Conservation (phyloP, 2,329 filamentous ascomycete genomes). For the Penicillium brevicompactum region DNA sequence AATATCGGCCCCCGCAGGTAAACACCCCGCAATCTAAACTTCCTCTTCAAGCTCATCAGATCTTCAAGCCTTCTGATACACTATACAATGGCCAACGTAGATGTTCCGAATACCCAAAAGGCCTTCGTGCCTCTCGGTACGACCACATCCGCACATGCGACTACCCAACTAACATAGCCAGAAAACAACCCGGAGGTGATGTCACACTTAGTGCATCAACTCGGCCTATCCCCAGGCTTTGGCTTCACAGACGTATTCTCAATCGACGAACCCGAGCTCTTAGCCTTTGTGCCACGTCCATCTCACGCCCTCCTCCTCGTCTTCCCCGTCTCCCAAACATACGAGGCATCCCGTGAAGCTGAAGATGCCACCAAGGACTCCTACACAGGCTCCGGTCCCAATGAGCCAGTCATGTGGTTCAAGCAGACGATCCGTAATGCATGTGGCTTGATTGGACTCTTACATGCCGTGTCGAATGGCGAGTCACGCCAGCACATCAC, state of each 20-base stretch:
- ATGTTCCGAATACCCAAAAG: slow-evolving; percentile 45
- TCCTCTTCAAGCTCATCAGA: not conserved
- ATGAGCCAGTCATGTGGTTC: slow-evolving; percentile 87
- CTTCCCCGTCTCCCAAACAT: slow-evolving; percentile 78
- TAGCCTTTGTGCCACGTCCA: slow-evolving; percentile 85
- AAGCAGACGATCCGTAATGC: slow-evolving; percentile 93
- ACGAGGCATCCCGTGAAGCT: slow-evolving; percentile 72
- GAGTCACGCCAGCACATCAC: slow-evolving; percentile 65
- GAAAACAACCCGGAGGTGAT: slow-evolving; percentile 87
- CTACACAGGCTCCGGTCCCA: slow-evolving; percentile 68
- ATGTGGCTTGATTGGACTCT: slow-evolving; percentile 83
- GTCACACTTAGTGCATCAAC: slow-evolving; percentile 76
- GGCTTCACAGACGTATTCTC: slow-evolving; percentile 90
- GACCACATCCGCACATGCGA: slow-evolving; percentile 1
- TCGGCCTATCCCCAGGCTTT: slow-evolving; percentile 78
- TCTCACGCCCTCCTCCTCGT: slow-evolving; percentile 87
- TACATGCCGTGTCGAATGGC: slow-evolving; percentile 83
- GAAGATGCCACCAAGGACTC: slow-evolving; percentile 68
- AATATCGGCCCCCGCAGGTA: not conserved
- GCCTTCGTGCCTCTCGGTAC: slow-evolving; percentile 53
- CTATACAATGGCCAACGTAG: slow-evolving; percentile 35
- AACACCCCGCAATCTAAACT: not conserved
- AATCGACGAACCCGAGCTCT: slow-evolving; percentile 79
- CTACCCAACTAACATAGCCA: slow-evolving; percentile 28
- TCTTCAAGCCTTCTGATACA: not conserved